Conservation (phyloP, 257 asterid genomes). For the Thymus quinquecostatus region DNA sequence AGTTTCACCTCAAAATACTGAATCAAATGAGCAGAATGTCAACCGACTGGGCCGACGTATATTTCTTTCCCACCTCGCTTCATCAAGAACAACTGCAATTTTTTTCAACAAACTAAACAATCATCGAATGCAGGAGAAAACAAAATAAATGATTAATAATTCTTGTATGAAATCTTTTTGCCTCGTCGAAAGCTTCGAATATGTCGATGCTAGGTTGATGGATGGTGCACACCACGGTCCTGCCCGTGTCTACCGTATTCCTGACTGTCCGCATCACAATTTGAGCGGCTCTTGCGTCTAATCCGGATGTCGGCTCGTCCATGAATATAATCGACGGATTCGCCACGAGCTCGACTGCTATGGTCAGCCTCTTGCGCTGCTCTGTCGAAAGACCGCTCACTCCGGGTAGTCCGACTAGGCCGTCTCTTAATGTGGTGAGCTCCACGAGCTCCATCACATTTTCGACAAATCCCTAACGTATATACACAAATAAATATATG, state of each 20-base stretch:
- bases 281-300: constrained; percentile 74
- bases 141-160: background rate
- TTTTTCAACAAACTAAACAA: constrained; percentile 10
- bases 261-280: constrained; percentile 71
- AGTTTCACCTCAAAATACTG: constrained; percentile 53
- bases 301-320: constrained; percentile 76
- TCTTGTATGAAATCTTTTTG: background rate
- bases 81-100: constrained; percentile 54
- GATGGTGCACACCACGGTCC: constrained; percentile 72
- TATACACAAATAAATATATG: background rate
- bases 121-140: background rate
- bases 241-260: constrained; percentile 65
- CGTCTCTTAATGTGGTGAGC: constrained; percentile 49
- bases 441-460: constrained; percentile 74
- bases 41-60: constrained; percentile 74
- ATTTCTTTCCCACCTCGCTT: constrained; percentile 74
- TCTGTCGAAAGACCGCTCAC: constrained; percentile 66
- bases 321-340: constrained; percentile 67
- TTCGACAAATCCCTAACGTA: constrained; percentile 49
- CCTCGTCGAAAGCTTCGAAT: constrained; percentile 74
- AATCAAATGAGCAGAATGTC: constrained; percentile 52
- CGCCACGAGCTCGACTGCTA: constrained; percentile 75
- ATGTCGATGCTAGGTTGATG: constrained; percentile 76
- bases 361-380: constrained; percentile 72
- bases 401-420: constrained; percentile 65